A percentile compares a stretch with the other conserved stretches of the same genome.
Evolutionary conservation across 768 basidiomycete genomes (phyloP).

Genomic region (Auriscalpium orientale): DNA sequence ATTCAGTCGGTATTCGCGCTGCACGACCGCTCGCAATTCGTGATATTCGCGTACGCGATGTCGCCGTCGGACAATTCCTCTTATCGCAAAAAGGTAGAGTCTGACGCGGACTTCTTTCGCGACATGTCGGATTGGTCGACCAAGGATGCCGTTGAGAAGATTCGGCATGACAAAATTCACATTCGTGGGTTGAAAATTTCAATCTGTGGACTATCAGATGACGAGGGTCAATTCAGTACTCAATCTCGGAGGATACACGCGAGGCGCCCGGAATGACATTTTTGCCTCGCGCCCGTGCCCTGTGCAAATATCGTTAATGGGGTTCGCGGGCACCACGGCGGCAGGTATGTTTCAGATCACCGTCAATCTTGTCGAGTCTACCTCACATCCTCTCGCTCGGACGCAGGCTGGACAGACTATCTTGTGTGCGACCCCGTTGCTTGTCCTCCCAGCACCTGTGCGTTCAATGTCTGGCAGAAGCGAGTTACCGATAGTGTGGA

Average conservation of each 20-base stretch:
- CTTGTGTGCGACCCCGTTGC: constrained; percentile 36
- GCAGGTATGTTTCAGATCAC: constrained; percentile 24
- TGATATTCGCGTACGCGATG: constrained; percentile 40
- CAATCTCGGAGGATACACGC: constrained; percentile 44
- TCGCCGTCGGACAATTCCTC: constrained; percentile 38
- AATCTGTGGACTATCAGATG: neutral
- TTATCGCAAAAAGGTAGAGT: constrained; percentile 37
- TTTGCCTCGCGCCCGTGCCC: constrained; percentile 43
- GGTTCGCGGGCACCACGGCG: constrained; percentile 41
- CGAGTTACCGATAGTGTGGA: neutral
- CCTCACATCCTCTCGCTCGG: neutral
- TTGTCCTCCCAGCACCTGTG: constrained; percentile 34
- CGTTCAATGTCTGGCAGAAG: constrained; percentile 20
- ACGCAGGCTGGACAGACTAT: constrained; percentile 41
- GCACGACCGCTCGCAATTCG: constrained; percentile 33
- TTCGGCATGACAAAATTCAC: constrained; percentile 37
- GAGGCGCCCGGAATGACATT: constrained; percentile 43
- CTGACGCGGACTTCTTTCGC: constrained; percentile 29
- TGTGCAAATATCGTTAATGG: constrained; percentile 44
- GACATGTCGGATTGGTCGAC: constrained; percentile 36
- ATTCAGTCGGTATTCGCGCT: constrained; percentile 44
- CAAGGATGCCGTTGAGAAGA: constrained; percentile 29
- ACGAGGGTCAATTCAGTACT: constrained; percentile 24
- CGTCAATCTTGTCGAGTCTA: constrained; percentile 15
- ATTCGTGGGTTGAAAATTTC: constrained; percentile 26